A percentile compares a stretch with the other conserved stretches of the same genome.
phyloP scores from a whole-genome alignment of 352 stramenopile genomes.

The Phytophthora foliorum region DNA sequence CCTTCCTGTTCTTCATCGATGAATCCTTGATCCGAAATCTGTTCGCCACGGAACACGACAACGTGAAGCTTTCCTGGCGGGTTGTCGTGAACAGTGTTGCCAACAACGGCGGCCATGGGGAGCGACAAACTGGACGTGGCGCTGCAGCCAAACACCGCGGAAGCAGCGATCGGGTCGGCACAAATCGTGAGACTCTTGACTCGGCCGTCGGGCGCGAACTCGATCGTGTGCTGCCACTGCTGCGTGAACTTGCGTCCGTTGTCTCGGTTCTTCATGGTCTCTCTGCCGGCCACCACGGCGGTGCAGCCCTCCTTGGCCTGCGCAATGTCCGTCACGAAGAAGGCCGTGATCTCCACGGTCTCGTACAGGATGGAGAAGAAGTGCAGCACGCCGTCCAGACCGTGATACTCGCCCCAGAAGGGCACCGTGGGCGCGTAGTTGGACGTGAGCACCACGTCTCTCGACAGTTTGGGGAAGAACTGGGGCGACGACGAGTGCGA shows the following conservation, averaged over 20 bases:
- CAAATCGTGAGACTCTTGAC: slow-evolving; percentile 91
- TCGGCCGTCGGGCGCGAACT: slow-evolving; percentile 86
- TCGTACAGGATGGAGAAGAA: slow-evolving; percentile 93
- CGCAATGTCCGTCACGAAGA: slow-evolving; percentile 91
- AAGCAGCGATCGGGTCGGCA: slow-evolving; percentile 86
- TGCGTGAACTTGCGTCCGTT: slow-evolving; percentile 92
- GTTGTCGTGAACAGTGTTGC: slow-evolving; percentile 85
- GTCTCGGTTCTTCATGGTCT: slow-evolving; percentile 92
- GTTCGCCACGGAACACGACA: slow-evolving; percentile 83
- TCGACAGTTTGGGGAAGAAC: slow-evolving; percentile 89
- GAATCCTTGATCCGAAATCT: slow-evolving; percentile 77
- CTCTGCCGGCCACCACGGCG: slow-evolving; percentile 81
- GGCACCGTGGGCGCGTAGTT: slow-evolving; percentile 91
- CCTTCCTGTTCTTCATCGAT: slow-evolving; percentile 64
- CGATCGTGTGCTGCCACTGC: slow-evolving; percentile 92
- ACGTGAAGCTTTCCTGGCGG: slow-evolving; percentile 78
- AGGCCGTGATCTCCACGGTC: slow-evolving; percentile 89
- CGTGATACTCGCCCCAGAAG: slow-evolving; percentile 92
- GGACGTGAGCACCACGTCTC: slow-evolving; percentile 86
- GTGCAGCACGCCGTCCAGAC: slow-evolving; percentile 86
- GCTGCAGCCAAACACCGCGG: slow-evolving; percentile 89
- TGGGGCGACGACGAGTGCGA: slow-evolving; percentile 90
- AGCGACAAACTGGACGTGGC: slow-evolving; percentile 88
- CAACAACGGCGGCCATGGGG: slow-evolving; percentile 84
- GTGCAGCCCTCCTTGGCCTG: slow-evolving; percentile 87